phyloP scores from a whole-genome alignment of 2,329 filamentous ascomycete genomes.

The Stachybotrys elegans region DNA sequence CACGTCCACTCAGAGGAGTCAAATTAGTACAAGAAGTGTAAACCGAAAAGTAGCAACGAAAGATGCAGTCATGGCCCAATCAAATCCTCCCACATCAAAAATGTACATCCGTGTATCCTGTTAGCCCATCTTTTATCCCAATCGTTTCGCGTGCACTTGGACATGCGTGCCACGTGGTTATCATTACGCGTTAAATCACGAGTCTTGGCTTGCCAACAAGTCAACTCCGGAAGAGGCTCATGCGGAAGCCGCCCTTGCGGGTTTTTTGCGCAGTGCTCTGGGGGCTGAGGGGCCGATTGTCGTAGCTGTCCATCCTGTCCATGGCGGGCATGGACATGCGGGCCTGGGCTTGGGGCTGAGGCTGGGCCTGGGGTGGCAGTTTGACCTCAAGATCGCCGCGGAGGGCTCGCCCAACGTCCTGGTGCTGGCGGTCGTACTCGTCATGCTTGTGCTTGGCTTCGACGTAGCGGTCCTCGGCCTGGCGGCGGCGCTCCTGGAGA shows the following conservation, averaged over 20 bases:
- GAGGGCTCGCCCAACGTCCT: conserved; percentile 35
- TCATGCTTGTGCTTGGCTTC: conserved; percentile 40
- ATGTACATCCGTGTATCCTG: too few species aligned
- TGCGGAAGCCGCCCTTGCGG: conserved; percentile 13
- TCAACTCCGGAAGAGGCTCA: conserved; percentile 12
- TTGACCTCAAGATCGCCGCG: conserved; percentile 27
- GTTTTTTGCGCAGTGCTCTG: conserved; percentile 17
- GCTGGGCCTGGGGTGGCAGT: neutral
- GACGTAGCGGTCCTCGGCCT: conserved; percentile 34
- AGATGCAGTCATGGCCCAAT: too few species aligned
- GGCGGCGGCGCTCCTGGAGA: conserved; percentile 34
- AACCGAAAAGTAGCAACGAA: too few species aligned
- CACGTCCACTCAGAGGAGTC: too few species aligned
- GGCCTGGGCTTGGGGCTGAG: neutral
- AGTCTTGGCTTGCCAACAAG: neutral
- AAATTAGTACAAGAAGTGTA: too few species aligned
- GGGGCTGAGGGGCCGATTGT: conserved; percentile 13
- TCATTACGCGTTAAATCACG: neutral
- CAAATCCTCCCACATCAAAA: too few species aligned
- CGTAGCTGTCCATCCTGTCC: conserved; percentile 18
- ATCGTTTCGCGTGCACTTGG: too few species aligned
- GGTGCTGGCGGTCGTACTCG: conserved; percentile 36
- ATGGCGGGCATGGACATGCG: conserved; percentile 13
- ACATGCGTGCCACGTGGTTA: too few species aligned
- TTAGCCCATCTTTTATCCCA: too few species aligned